Conservation (phyloP, 805 yeast genomes). For the Teunomyces pallodes region DNA sequence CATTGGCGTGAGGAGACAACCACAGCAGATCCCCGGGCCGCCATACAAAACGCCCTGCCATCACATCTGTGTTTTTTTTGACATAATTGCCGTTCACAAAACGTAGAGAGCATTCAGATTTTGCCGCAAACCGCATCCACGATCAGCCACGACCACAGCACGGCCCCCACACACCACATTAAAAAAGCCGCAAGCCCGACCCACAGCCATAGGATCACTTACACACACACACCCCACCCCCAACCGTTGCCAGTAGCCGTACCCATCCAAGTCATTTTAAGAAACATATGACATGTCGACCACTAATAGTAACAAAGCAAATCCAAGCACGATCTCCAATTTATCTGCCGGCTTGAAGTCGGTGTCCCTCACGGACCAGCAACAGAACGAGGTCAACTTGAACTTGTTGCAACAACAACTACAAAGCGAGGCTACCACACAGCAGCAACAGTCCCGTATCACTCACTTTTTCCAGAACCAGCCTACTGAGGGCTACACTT, state of each 20-base stretch:
- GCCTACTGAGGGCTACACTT: slow-evolving; percentile 79
- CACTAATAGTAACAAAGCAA: not conserved
- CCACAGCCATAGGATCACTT: not conserved
- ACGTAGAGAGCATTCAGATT: no score
- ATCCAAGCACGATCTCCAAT: slow-evolving; percentile 35
- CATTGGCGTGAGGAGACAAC: slow-evolving; percentile 3
- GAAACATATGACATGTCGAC: not conserved
- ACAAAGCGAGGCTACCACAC: slow-evolving; percentile 39
- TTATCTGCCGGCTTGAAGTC: slow-evolving; percentile 46
- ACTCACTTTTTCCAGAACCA: slow-evolving; percentile 70
- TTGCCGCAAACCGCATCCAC: no score
- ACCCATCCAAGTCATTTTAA: not conserved
- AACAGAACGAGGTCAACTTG: slow-evolving; percentile 40
- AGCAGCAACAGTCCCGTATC: slow-evolving; percentile 55
- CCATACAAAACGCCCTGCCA: not conserved
- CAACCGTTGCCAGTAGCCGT: not conserved
- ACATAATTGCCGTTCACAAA: not conserved
- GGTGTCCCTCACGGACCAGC: slow-evolving; percentile 41
- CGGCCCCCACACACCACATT: no score
- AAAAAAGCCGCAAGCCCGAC: no score
- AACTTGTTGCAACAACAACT: slow-evolving; percentile 45
- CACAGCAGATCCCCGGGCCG: not conserved
- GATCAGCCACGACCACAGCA: not conserved
- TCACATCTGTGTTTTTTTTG: not conserved
- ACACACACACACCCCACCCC: not conserved